phyloP scores from a whole-genome alignment of 192 early-diverging fungal genomes.

The Pilaira anomala region DNA sequence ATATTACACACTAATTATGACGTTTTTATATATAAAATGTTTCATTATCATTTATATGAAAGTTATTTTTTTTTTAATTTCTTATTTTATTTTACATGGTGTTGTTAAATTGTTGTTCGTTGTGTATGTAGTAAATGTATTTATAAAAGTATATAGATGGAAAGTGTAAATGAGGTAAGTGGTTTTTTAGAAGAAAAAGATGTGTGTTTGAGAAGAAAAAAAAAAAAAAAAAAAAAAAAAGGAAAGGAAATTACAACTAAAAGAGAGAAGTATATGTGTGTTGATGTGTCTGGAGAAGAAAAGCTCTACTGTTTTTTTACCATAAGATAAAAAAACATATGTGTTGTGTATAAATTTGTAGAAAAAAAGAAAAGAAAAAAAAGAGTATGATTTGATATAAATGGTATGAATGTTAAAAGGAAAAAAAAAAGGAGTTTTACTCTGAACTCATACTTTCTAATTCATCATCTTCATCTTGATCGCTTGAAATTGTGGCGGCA shows the following conservation, averaged over 20 bases:
- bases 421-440: slow-evolving; percentile 3
- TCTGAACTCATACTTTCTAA: slow-evolving; percentile 21
- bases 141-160: background rate
- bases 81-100: background rate
- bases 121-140: background rate
- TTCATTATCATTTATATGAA: too few relatives aligned
- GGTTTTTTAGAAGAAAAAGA: too few relatives aligned
- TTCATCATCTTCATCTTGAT: slow-evolving; percentile 25
- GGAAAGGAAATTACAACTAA: background rate
- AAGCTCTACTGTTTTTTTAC: too few relatives aligned
- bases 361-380: too few relatives aligned
- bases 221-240: slow-evolving; percentile 5
- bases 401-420: too few relatives aligned
- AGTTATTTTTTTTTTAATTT: slow-evolving; percentile 3
- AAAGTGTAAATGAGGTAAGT: background rate
- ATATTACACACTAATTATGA: slow-evolving; percentile 7
- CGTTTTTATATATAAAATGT: slow-evolving; percentile 3
- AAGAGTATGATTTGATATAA: background rate
- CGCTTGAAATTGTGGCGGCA: slow-evolving; percentile 1
- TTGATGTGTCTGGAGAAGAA: background rate
- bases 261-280: slow-evolving; percentile 4
- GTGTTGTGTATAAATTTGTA: background rate
- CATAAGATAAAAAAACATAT: background rate
- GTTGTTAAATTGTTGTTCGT: background rate
- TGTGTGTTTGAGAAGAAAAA: background rate